Conservation (phyloP, 306 rosid genomes). For the Fragaria iinumae region DNA sequence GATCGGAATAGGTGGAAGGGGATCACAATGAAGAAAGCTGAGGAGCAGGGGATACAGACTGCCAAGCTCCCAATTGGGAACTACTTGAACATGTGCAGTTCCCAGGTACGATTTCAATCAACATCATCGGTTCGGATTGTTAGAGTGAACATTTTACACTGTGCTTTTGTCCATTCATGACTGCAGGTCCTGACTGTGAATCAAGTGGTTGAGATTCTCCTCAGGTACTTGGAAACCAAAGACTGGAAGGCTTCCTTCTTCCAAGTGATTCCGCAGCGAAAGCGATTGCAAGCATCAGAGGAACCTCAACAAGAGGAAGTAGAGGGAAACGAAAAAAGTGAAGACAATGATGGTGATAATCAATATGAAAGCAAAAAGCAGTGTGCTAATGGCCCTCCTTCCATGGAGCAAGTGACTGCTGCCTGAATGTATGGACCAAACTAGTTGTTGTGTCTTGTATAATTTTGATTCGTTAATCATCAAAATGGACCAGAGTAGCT, state of each 20-base stretch:
- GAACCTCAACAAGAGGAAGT: constrained; percentile 34
- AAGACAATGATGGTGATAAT: constrained; percentile 16
- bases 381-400: constrained; percentile 32
- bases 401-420: background rate
- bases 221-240: constrained; percentile 69
- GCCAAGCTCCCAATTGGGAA: constrained; percentile 86
- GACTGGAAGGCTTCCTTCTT: constrained; percentile 85
- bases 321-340: constrained; percentile 38
- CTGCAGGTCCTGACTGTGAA: constrained; percentile 90
- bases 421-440: background rate
- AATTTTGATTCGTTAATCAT: background rate
- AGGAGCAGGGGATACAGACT: constrained; percentile 84
- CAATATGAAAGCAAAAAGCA: constrained; percentile 29
- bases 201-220: constrained; percentile 71
- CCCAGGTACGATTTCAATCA: constrained; percentile 54
- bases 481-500: background rate
- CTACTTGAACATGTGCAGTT: constrained; percentile 83
- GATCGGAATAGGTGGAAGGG: constrained; percentile 96
- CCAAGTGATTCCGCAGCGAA: constrained; percentile 82
- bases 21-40: constrained; percentile 80
- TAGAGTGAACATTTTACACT: background rate
- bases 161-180: constrained; percentile 6
- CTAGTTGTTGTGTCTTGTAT: background rate
- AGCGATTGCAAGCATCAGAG: constrained; percentile 45
- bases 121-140: background rate